phyloP scores from a whole-genome alignment of 306 rosid species.

The Vigna reflexopilosa region DNA sequence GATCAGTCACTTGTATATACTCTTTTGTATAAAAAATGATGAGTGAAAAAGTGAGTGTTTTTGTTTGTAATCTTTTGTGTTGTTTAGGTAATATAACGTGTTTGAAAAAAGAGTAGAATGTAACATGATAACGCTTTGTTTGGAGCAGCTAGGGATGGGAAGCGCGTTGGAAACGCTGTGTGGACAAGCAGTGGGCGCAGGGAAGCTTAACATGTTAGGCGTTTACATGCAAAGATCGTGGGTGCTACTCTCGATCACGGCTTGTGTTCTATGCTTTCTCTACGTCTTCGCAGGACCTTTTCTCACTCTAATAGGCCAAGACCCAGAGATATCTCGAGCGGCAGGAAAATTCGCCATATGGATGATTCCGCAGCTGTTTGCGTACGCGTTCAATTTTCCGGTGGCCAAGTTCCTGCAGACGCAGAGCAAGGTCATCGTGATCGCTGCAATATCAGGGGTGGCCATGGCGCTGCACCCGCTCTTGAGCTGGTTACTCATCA shows the following conservation, averaged over 20 bases:
- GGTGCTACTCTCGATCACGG: slow-evolving; percentile 64
- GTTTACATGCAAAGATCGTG: slow-evolving; percentile 87
- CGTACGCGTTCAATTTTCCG: slow-evolving; percentile 78
- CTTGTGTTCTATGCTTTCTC: slow-evolving; percentile 43
- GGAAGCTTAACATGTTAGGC: slow-evolving; percentile 82
- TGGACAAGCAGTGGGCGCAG: slow-evolving; percentile 89
- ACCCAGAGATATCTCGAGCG: slow-evolving; percentile 60
- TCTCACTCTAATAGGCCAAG: slow-evolving; percentile 64
- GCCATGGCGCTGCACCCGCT: slow-evolving; percentile 67
- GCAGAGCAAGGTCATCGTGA: slow-evolving; percentile 88
- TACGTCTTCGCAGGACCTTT: slow-evolving; percentile 67
- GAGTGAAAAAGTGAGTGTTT: too few relatives aligned
- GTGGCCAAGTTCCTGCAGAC: slow-evolving; percentile 79
- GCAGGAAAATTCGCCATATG: slow-evolving; percentile 73
- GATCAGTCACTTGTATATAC: too few relatives aligned
- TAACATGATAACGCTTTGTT: slow-evolving; percentile 29
- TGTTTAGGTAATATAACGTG: too few relatives aligned
- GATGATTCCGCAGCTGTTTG: slow-evolving; percentile 91
- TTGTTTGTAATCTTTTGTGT: too few relatives aligned
- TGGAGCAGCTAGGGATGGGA: slow-evolving; percentile 80
- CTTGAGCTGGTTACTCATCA: slow-evolving; percentile 73
- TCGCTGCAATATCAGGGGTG: slow-evolving; percentile 64
- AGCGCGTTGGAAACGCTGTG: slow-evolving; percentile 88
- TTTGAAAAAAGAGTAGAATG: slow-evolving; percentile 34
- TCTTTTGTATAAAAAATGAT: too few relatives aligned